A percentile compares a stretch with the other conserved stretches of the same genome.
Evolutionary conservation across 225 moss, liverwort and hornwort genomes (phyloP).

Genomic region (Lunularia cruciata): DNA sequence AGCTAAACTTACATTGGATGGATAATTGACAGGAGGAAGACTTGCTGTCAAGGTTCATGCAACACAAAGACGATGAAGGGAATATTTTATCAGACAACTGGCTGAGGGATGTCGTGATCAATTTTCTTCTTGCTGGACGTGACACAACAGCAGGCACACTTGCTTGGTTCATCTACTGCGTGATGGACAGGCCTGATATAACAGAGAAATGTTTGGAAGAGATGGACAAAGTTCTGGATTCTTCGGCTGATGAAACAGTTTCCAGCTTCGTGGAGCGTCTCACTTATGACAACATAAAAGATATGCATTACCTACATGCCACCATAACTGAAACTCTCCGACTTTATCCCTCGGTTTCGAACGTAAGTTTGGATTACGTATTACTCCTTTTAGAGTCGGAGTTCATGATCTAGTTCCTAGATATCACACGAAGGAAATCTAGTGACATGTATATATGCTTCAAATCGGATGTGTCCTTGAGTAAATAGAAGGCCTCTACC

Average conservation of each 20-base stretch:
- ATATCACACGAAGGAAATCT: too few relatives aligned
- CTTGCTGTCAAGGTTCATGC: constrained; percentile 23
- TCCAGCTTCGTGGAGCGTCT: constrained; percentile 10
- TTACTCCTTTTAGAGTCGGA: too few relatives aligned
- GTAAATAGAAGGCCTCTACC: too few relatives aligned
- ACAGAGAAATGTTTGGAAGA: constrained; percentile 7
- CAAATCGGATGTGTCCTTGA: too few relatives aligned
- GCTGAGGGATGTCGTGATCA: constrained; percentile 23
- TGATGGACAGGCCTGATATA: constrained; percentile 3
- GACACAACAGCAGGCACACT: constrained; percentile 33
- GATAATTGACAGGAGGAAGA: constrained; percentile 15
- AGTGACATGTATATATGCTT: too few relatives aligned
- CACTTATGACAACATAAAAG: constrained; percentile 19
- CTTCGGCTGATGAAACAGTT: background rate
- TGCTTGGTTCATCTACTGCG: constrained; percentile 30
- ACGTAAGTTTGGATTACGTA: too few relatives aligned
- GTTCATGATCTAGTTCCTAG: too few relatives aligned
- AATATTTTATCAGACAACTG: background rate
- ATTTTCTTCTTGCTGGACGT: constrained; percentile 30
- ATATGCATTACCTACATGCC: constrained; percentile 38
- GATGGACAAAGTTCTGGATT: background rate
- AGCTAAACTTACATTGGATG: too few relatives aligned
- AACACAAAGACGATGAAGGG: background rate
- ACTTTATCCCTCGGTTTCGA: constrained; percentile 35
- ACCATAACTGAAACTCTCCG: constrained; percentile 34